Evolutionary conservation across 1,284 basidiomycete genomes (phyloP).

Genomic region (Trametes sp.): DNA sequence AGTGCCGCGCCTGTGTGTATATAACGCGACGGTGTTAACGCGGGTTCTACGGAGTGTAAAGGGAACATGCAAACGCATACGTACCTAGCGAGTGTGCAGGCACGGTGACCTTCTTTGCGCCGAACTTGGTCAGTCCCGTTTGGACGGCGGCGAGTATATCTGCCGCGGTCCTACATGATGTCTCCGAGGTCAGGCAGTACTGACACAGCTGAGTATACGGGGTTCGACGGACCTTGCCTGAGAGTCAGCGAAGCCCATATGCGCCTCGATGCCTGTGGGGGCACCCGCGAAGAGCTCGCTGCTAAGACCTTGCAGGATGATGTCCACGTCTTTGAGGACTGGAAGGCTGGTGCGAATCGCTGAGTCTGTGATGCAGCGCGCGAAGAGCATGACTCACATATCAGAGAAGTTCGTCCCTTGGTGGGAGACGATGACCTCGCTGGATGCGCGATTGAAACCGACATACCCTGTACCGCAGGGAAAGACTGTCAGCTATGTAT

Average conservation of each 20-base stretch:
- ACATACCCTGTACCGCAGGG: slow-evolving; percentile 46
- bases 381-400: neutral
- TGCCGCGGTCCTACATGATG: slow-evolving; percentile 40
- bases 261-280: slow-evolving; percentile 53
- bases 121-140: slow-evolving; percentile 37
- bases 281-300: slow-evolving; percentile 62
- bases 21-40: too few species aligned
- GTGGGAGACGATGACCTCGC: slow-evolving; percentile 58
- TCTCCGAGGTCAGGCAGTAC: too few species aligned
- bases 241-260: slow-evolving; percentile 60
- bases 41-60: too few species aligned
- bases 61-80: slow-evolving; percentile 37
- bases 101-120: slow-evolving; percentile 41
- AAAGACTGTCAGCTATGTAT: neutral
- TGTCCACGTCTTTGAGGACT: slow-evolving; percentile 43
- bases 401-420: slow-evolving; percentile 50
- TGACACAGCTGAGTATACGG: neutral
- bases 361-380: neutral
- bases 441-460: slow-evolving; percentile 51
- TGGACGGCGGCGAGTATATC: slow-evolving; percentile 47
- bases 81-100: slow-evolving; percentile 52
- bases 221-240: slow-evolving; percentile 54
- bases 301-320: slow-evolving; percentile 37
- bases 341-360: slow-evolving; percentile 31
- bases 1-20: slow-evolving; percentile 49